Evolutionary conservation across 208 protist genomes (phyloP), one percentile per base, ranked within the genome.

Genomic region (Trichomonas tenax): DNA sequence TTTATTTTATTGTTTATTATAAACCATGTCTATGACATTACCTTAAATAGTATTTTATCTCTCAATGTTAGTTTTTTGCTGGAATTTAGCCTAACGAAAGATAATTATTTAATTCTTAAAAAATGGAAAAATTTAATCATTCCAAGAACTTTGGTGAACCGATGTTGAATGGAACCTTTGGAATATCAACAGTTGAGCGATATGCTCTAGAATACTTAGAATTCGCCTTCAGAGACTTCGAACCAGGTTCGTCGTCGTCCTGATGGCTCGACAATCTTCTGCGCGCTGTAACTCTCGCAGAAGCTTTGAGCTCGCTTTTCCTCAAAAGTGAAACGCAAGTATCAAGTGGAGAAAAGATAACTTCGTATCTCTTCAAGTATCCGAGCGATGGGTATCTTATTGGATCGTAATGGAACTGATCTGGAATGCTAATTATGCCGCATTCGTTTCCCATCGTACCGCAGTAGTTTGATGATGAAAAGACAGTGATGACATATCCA

Each of bases 391-490:
- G 58, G 26, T 72, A 72, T 26, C 58, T 72, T 17, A 72, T 72
- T 72, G 58, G 58, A n/a, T 72, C 58, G 58, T 72, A 72, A 72
- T 72, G 58, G 58, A 72, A 72, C 26, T 72, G 58, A 72, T 72
- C 58, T 72, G 58, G 58, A n/a, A 89, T 89, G 17, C 15, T 8
- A 10, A 89, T 21, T n/a, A 89, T 31, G 9, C 82, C 82, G 40
- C 40, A 23, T 93, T 93, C 34, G 45, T 93, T 93, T 31, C 26
- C 26, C 40, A 44, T n/a, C 6, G 45, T 38, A 17, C 86, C 86
- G 44, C 86, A 93, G 46, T 93, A 93, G 44, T 93, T 93, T 51
- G 86, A 93, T 36, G 86, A 38, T 36, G 40, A 48, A 93, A 93
- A 93, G 34, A 93, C 44, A 51, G 86, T 93, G 3, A 93, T 38